phyloP scores from a whole-genome alignment of 345 rosid species.

The Gossypium raimondii region DNA sequence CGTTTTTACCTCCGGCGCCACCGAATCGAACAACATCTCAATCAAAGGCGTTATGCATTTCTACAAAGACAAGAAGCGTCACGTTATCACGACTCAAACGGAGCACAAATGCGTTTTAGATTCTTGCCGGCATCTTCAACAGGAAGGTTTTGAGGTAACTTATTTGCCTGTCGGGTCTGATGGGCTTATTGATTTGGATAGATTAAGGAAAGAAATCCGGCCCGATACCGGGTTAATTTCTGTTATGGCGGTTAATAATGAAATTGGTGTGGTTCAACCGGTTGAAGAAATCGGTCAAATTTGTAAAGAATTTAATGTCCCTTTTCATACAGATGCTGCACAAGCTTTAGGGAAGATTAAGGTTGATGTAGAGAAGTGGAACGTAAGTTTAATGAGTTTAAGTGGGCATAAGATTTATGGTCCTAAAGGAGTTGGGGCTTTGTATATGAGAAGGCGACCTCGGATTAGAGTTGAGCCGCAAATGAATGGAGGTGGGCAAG shows the following conservation, averaged over 20 bases:
- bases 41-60: slow-evolving; percentile 90
- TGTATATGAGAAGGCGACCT: slow-evolving; percentile 78
- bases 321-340: slow-evolving; percentile 90
- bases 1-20: slow-evolving; percentile 87
- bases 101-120: slow-evolving; percentile 97
- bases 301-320: slow-evolving; percentile 72
- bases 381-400: slow-evolving; percentile 85
- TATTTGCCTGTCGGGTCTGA: slow-evolving; percentile 69
- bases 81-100: slow-evolving; percentile 86
- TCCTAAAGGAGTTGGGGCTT: slow-evolving; percentile 90
- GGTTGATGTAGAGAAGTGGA: slow-evolving; percentile 82
- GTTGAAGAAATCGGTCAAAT: slow-evolving; percentile 86
- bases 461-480: slow-evolving; percentile 80
- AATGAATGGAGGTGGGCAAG: slow-evolving; percentile 97
- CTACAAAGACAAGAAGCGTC: slow-evolving; percentile 79
- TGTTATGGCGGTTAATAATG: slow-evolving; percentile 93
- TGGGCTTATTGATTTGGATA: slow-evolving; percentile 70
- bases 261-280: slow-evolving; percentile 91
- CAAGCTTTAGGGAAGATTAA: slow-evolving; percentile 96
- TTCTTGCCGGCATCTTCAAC: slow-evolving; percentile 90
- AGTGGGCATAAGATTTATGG: slow-evolving; percentile 91
- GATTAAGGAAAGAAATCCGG: slow-evolving; percentile 52
- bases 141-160: slow-evolving; percentile 89
- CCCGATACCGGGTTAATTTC: slow-evolving; percentile 84
- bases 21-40: slow-evolving; percentile 83